Evolutionary conservation across 2,329 filamentous ascomycete genomes (phyloP), one percentile per base, ranked within the genome.

Genomic region (Grosmannia serpens): DNA sequence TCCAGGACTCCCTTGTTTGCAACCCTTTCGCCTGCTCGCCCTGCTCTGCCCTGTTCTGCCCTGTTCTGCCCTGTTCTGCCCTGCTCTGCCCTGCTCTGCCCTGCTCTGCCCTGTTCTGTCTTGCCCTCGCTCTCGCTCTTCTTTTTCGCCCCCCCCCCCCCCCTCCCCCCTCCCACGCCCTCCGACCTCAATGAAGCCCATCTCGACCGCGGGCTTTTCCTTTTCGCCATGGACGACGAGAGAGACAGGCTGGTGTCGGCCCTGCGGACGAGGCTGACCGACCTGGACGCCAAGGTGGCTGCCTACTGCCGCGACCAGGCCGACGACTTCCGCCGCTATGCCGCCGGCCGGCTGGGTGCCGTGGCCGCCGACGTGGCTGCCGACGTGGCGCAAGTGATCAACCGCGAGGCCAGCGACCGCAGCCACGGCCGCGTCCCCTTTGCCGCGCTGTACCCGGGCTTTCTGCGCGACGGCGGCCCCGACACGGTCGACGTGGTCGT

Each of bases 231-330:
- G 55, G 55, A 57, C 35, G 55, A 56, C 55, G 55, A 57, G 47
- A 61, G 68, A 38, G 47, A 29, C 65, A 62, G 49, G 22, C 54
- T 82, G 62, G 72, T 80, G 63, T 73, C 75, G 58, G 75, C 78
- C 69, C 75, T 84, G 67, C 73, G 77, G 64, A 70, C 70, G 65
- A 80, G 77, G 74, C 77, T 82, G 63, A 71, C 70, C 65, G 74
- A 82, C 65, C 78, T 85, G 56, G 79, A 85, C 66, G 71, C 73
- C 67, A 79, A 78, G 67, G 80, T 85, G 65, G 75, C 73, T 61
- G 72, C 75, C 61, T 83, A 81, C 70, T 80, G 78, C 64, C 76
- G 75, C 67, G 77, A 81, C 62, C 77, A 84, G 75, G 74, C 78
- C 56, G 69, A 73, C 62, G 79, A 84, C 64, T 86, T 84, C 66